A percentile compares a stretch with the other conserved stretches of the same genome.
These are phyloP conservation scores for Ophiostoma ips DNA, from an alignment of 2,329 filamentous ascomycete species.

Conservation along the genomic window DNA sequence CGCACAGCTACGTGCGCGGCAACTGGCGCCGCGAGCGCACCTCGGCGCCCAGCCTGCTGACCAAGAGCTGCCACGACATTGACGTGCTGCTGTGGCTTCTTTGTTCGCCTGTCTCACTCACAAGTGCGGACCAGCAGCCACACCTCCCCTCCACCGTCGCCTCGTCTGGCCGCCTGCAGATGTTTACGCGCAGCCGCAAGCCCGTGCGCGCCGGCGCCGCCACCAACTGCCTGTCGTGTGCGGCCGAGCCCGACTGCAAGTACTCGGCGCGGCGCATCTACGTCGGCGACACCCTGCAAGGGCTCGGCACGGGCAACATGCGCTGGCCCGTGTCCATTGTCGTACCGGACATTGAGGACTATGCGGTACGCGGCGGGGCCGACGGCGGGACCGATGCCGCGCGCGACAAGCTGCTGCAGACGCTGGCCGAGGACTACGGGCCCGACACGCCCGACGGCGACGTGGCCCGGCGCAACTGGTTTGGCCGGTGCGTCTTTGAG, in stretches of 20 bases:
- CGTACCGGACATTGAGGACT: constrained; percentile 82
- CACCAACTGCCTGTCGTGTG: constrained; percentile 78
- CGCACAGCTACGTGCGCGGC: constrained; percentile 79
- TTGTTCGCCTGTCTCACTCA: constrained; percentile 48
- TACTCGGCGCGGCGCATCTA: constrained; percentile 83
- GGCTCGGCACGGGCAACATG: constrained; percentile 50
- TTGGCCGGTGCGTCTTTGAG: constrained; percentile 91
- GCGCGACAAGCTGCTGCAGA: constrained; percentile 24
- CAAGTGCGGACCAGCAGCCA: constrained; percentile 29
- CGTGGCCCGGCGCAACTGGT: constrained; percentile 53
- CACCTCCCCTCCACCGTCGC: constrained; percentile 66
- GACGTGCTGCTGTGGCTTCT: constrained; percentile 87
- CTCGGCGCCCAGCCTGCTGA: constrained; percentile 70
- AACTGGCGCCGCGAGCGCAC: constrained; percentile 80
- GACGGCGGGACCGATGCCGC: constrained; percentile 33
- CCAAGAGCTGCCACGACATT: constrained; percentile 93
- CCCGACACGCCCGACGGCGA: constrained; percentile 31
- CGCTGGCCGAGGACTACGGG: constrained; percentile 38
- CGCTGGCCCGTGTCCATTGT: constrained; percentile 81
- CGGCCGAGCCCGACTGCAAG: constrained; percentile 59
- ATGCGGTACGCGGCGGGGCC: too few species aligned
- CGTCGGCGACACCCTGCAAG: constrained; percentile 38
- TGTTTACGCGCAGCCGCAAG: constrained; percentile 65
- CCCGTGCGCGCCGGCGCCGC: constrained; percentile 58
- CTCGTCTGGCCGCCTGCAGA: constrained; percentile 62